phyloP scores from a whole-genome alignment of 331 rosid species.

The Phaseolus coccineus region DNA sequence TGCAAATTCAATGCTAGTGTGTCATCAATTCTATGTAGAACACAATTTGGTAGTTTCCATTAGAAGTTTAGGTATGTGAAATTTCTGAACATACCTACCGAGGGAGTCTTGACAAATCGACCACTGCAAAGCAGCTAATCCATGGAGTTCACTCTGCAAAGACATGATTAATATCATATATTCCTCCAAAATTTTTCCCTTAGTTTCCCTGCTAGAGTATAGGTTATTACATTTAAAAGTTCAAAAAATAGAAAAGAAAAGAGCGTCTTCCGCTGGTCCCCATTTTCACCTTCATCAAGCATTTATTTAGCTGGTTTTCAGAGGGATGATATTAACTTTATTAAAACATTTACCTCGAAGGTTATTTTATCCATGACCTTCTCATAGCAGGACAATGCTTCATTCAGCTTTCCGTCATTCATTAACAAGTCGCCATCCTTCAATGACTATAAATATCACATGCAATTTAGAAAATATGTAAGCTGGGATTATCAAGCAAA shows the following conservation, averaged over 20 bases:
- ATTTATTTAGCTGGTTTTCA: conserved; percentile 11
- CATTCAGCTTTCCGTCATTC: conserved; percentile 73
- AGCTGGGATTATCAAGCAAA: conserved; percentile 6
- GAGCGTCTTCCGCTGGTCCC: conserved; percentile 12
- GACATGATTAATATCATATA: conserved; percentile 47
- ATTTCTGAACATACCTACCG: conserved; percentile 57
- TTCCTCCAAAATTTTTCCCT: conserved; percentile 40
- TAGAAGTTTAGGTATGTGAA: conserved; percentile 29
- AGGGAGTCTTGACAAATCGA: conserved; percentile 88
- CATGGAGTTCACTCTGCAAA: conserved; percentile 85
- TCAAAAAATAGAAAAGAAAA: conserved; percentile 20
- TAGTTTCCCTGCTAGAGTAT: conserved; percentile 43
- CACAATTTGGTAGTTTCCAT: conserved; percentile 10
- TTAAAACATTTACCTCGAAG: conserved; percentile 64
- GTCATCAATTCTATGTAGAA: conserved; percentile 23
- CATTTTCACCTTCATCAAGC: conserved; percentile 24
- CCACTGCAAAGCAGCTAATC: conserved; percentile 92
- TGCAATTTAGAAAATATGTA: conserved; percentile 8
- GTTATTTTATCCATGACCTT: conserved; percentile 72
- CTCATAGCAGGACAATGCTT: conserved; percentile 74
- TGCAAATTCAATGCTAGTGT: background rate
- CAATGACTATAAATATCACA: conserved; percentile 55
- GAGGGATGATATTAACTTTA: conserved; percentile 32
- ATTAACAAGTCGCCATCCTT: conserved; percentile 80
- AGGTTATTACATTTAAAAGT: conserved; percentile 36